Evolutionary conservation across 2,329 filamentous ascomycete genomes (phyloP).

Genomic region (Fusarium guadeloupense): DNA sequence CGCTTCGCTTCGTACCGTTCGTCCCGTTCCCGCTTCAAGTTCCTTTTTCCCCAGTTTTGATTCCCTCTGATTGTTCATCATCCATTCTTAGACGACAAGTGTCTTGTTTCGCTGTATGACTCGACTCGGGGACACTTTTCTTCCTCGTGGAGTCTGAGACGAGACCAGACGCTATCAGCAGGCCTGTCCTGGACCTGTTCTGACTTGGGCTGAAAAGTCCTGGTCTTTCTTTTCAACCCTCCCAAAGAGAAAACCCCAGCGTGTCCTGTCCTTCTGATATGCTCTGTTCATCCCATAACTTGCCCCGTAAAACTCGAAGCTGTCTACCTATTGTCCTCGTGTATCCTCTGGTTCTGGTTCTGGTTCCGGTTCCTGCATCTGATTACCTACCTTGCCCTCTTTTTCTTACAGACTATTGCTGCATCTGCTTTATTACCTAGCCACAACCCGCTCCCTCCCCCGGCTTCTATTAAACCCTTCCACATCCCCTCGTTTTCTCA

Average conservation of each 20-base stretch:
- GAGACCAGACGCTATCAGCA: slow-evolving; percentile 50
- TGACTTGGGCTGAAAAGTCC: slow-evolving; percentile 28
- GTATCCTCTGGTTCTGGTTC: slow-evolving; percentile 13
- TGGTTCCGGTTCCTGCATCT: slow-evolving; percentile 35
- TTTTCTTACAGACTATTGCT: slow-evolving; percentile 11
- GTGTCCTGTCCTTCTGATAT: slow-evolving; percentile 42
- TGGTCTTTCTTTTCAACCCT: slow-evolving; percentile 38
- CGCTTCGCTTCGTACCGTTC: slow-evolving; percentile 41
- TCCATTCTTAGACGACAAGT: slow-evolving; percentile 23
- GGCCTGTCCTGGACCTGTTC: slow-evolving; percentile 43
- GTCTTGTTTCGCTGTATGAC: slow-evolving; percentile 39
- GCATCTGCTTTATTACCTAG: slow-evolving; percentile 26
- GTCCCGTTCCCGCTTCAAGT: slow-evolving; percentile 37
- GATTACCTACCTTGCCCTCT: slow-evolving; percentile 25
- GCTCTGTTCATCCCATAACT: slow-evolving; percentile 24
- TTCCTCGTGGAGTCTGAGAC: slow-evolving; percentile 53
- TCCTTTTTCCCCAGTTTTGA: slow-evolving; percentile 14
- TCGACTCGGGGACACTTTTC: slow-evolving; percentile 35
- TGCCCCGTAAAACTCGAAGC: slow-evolving; percentile 30
- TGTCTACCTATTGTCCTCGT: slow-evolving; percentile 15
- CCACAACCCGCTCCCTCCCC: slow-evolving; percentile 31
- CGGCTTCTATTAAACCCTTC: slow-evolving; percentile 31
- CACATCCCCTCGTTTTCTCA: slow-evolving; percentile 14
- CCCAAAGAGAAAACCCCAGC: slow-evolving; percentile 31
- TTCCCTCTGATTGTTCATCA: not conserved